Conservation (phyloP, 306 rosid genomes). For the Ormosia semicastrata region DNA sequence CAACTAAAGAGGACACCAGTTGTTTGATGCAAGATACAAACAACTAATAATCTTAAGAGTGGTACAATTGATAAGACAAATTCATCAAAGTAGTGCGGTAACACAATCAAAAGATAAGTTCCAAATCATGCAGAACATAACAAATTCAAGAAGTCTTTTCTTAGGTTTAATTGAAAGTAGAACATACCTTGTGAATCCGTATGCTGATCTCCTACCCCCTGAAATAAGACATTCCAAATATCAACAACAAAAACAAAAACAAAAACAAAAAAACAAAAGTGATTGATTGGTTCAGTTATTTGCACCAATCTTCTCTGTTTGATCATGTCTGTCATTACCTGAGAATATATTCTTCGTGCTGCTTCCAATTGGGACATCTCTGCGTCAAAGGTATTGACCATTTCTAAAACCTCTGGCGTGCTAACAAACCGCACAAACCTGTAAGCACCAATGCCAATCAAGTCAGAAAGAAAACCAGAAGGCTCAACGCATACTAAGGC, state of each 20-base stretch:
- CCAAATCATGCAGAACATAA: neutral
- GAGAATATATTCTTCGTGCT: constrained; percentile 79
- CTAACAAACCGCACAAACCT: constrained; percentile 94
- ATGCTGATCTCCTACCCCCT: constrained; percentile 79
- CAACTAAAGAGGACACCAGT: neutral
- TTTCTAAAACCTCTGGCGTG: constrained; percentile 86
- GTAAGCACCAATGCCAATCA: constrained; percentile 16
- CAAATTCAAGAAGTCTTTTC: neutral
- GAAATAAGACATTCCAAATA: constrained; percentile 32
- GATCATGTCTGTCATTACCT: constrained; percentile 46
- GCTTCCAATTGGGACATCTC: constrained; percentile 97
- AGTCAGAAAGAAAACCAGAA: constrained; percentile 24
- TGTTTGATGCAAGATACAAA: neutral
- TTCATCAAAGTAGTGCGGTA: neutral
- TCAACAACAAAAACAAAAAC: constrained; percentile 8
- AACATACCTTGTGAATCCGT: constrained; percentile 68
- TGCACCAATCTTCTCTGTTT: constrained; percentile 13
- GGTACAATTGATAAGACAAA: neutral
- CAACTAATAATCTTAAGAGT: neutral
- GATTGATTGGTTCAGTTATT: neutral
- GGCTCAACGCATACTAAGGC: neutral
- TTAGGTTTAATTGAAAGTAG: neutral
- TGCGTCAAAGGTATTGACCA: constrained; percentile 74
- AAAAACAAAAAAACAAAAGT: neutral
- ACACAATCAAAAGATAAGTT: neutral